phyloP scores from a whole-genome alignment of 106 monocot species.

The Hemerocallis citrina region DNA sequence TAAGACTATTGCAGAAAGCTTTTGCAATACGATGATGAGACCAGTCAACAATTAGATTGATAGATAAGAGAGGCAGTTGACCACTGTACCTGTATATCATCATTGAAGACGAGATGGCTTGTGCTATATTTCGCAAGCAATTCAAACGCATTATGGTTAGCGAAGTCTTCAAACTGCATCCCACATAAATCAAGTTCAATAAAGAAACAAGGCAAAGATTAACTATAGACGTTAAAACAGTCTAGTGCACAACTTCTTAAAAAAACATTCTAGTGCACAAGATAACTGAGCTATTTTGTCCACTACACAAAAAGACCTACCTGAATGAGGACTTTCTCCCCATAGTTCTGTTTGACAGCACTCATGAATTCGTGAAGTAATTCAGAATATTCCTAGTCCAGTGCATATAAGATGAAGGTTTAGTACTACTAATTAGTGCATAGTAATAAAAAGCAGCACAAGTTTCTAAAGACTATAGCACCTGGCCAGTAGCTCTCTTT shows the following conservation, averaged over 20 bases:
- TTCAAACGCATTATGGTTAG: conserved; percentile 87
- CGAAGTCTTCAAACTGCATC: conserved; percentile 88
- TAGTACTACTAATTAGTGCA: background rate
- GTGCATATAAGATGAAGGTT: background rate
- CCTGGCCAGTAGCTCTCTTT: conserved; percentile 72
- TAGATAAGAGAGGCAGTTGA: background rate
- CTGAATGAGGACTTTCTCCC: conserved; percentile 81
- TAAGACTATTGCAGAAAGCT: background rate
- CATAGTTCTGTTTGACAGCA: conserved; percentile 90
- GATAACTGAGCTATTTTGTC: no score
- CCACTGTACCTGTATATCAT: conserved; percentile 71
- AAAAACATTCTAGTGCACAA: background rate
- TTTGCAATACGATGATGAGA: background rate
- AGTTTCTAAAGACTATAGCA: background rate
- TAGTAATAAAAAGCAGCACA: background rate
- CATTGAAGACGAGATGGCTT: conserved; percentile 75
- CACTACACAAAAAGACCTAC: conserved; percentile 11
- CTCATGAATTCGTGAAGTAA: conserved; percentile 79
- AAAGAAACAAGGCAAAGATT: background rate
- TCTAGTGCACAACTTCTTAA: no score
- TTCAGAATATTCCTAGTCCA: conserved; percentile 61
- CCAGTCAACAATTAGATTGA: background rate
- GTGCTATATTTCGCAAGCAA: conserved; percentile 56
- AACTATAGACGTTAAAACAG: background rate
- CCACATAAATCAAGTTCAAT: conserved; percentile 1